Evolutionary conservation across 805 yeast genomes (phyloP), one percentile per base, ranked within the genome.

Genomic region (Starmerella sp.): DNA sequence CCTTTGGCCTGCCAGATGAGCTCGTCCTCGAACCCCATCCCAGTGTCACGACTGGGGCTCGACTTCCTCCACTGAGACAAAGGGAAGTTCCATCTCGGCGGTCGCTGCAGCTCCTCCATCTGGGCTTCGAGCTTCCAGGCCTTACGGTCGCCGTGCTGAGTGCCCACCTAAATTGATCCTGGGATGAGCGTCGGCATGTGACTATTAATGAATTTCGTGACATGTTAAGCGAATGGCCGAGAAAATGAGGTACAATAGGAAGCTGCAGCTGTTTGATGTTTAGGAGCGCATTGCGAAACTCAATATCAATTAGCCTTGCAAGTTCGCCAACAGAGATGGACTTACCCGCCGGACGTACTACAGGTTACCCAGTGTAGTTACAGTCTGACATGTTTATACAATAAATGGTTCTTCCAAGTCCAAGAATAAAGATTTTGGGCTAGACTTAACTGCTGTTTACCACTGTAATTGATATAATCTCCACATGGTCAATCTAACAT

Each of bases 1-100:
- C 81, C 83, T 58, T 77, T 78, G 47, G 74, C 68, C 46, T 81
- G 69, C 59, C 68, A 68, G 30, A 64, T 62, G 29, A 72, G 62
- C 64, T 79, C 82, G 5, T 69, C 72, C 3, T 65, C 61, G 37
- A 64, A 68, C 1, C 67, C 38, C 8, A 77, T 60, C 14, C 69
- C 69, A n/a, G 67, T 73, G 13, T 52, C 49, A 1, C 62, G 52
- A 49, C 67, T 60, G 1, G 69, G 70, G 29, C 64, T 62, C 13
- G 51, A 36, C 29, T 57, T 49, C 35, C 54, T 50, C 52, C 65
- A 51, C 10, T 60, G 53, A 34, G 60, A 47, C 5, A 61, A 59
- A 6, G 67, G 59, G 49, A 56, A 62, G 38, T 52, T 41, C 69
- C 69, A 66, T 28, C 52, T 39, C 13, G 66, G 66, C 32, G 54